Base-by-base conservation (phyloP, 2,329 filamentous ascomycete genomes). In the Chaetomium globosum region DNA sequence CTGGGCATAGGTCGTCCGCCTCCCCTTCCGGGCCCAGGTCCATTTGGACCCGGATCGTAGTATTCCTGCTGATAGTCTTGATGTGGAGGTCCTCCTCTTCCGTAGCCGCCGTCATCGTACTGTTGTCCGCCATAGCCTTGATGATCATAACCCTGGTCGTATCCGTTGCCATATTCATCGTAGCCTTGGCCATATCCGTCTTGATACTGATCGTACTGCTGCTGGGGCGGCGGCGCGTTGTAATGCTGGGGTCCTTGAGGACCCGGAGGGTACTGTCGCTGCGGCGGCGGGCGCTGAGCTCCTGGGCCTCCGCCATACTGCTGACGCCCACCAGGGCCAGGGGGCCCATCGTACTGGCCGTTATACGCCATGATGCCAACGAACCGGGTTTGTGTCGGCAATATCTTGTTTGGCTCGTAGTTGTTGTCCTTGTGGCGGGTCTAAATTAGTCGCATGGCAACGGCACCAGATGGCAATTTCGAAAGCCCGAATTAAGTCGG, bases 311-410 rank as follows among this genome's bases (percentile, higher is more conserved):
- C 81, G 67, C 77, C 78, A 71, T 84, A 83, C n/a, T 80, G 79
- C 64, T 80, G 80, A 71, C 82, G 79, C 60, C 78, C 73, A 48
- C 78, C 73, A 48, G 71, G 55, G 28, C 39, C 39, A 6, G 39
- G 39, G 16, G 77, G 73, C 23, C 65, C 77, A 64, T 77, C 77
- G 66, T 82, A 83, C 67, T 77, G 80, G 67, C 77, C 79, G 67
- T 83, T 80, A 72, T 84, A 85, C 54, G 83, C 81, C 83, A 86
- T 86, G 31, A 19, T 68, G 69, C 58, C 48, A 33, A 56, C 28
- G 56, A 31, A 61, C 58, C 30, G 39, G 61, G 49, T 67, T 61
- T 61, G 58, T 63, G 68, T 65, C 66, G 68, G 54, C 43, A 33
- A n/a, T 65, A 57, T n/a, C 43, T 19, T 26, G 53, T 30, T 10